These are phyloP conservation scores for Sequoia sempervirens DNA, from an alignment of 75 land plant genomes.

Conservation along the genomic window DNA sequence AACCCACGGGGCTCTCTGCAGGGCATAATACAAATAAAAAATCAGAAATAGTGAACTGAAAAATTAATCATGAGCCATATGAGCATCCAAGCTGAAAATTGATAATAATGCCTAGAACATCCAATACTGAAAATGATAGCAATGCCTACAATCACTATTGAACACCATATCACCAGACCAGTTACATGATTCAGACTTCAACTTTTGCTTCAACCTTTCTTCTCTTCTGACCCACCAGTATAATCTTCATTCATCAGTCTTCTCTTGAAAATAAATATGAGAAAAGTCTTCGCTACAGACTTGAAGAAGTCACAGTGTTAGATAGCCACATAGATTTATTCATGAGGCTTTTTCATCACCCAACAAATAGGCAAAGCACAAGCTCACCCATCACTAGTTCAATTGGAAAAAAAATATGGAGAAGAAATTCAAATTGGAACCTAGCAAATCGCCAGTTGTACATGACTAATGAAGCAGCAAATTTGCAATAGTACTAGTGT, in stretches of 20 bases:
- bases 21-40: background rate
- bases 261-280: conserved; percentile 14
- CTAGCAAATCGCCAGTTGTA: background rate
- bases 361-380: background rate
- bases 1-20: conserved; percentile 57
- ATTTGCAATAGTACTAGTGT: background rate
- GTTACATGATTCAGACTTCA: conserved; percentile 18
- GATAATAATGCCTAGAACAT: background rate
- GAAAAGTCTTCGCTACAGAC: conserved; percentile 15
- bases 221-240: conserved; percentile 13
- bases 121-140: conserved; percentile 6
- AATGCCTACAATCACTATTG: conserved; percentile 9
- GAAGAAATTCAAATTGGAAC: background rate
- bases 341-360: background rate
- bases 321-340: background rate
- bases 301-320: conserved; percentile 5
- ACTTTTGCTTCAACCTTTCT: conserved; percentile 21
- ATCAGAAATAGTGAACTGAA: background rate
- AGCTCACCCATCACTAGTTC: background rate
- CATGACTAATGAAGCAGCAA: background rate
- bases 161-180: conserved; percentile 5
- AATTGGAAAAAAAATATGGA: background rate
- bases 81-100: background rate
- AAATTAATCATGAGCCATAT: background rate
- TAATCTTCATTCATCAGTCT: conserved; percentile 21